Conservation (phyloP, 2,329 filamentous ascomycete genomes). For the Ophiocordyceps camponoti-rufipedis region DNA sequence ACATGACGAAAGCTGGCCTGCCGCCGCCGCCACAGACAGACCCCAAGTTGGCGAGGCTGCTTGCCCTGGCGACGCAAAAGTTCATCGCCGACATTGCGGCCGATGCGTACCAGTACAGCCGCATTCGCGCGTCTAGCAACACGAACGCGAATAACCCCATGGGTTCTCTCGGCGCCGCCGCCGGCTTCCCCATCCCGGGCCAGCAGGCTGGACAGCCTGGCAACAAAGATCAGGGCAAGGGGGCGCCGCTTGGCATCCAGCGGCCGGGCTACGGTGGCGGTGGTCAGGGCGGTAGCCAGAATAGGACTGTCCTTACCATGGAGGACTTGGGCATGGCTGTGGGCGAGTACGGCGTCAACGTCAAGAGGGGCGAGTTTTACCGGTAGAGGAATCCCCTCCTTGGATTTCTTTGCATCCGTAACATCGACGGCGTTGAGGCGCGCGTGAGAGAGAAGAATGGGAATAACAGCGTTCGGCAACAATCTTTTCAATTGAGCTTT, state of each 20-base stretch:
- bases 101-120: conserved; percentile 93
- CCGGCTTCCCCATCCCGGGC: conserved; percentile 47
- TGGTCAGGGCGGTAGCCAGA: conserved; percentile 74
- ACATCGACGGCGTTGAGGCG: conserved; percentile 1
- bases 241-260: conserved; percentile 51
- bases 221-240: conserved; percentile 7
- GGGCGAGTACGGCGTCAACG: conserved; percentile 91
- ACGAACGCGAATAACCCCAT: conserved; percentile 78
- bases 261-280: conserved; percentile 71
- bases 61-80: conserved; percentile 95
- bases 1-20: conserved; percentile 88
- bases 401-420: neutral
- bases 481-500: neutral
- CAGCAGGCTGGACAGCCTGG: conserved; percentile 39
- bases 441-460: no score
- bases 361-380: conserved; percentile 96
- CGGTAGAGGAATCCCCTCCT: conserved; percentile 27
- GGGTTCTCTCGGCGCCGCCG: conserved; percentile 63
- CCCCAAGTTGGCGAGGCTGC: conserved; percentile 73
- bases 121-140: conserved; percentile 77
- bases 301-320: conserved; percentile 91
- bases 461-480: no score
- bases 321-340: conserved; percentile 97
- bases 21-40: conserved; percentile 85
- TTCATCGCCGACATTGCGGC: conserved; percentile 96